phyloP scores from a whole-genome alignment of 2,329 filamentous ascomycete species.

The Xylaria sp. region DNA sequence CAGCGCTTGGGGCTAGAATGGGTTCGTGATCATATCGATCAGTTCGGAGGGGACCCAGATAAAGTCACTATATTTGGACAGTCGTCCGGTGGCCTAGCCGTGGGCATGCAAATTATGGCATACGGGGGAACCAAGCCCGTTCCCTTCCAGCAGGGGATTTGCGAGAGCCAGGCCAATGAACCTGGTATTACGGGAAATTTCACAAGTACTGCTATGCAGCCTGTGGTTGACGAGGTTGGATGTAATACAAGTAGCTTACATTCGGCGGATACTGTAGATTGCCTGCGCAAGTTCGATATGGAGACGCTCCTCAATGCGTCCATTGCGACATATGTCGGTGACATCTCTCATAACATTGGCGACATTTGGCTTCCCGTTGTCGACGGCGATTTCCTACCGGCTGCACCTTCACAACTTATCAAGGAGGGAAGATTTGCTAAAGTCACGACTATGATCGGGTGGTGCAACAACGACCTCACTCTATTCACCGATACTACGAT shows the following conservation, averaged over 20 bases:
- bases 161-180: constrained; percentile 62
- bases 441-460: constrained; percentile 56
- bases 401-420: constrained; percentile 56
- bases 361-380: constrained; percentile 63
- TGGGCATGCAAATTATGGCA: constrained; percentile 61
- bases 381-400: constrained; percentile 62
- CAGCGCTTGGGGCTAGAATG: constrained; percentile 58
- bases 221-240: constrained; percentile 55
- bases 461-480: constrained; percentile 58
- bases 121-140: constrained; percentile 57
- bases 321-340: constrained; percentile 54
- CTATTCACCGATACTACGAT: constrained; percentile 56
- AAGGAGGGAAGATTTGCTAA: constrained; percentile 55
- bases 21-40: constrained; percentile 59
- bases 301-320: constrained; percentile 57
- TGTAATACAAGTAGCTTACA: constrained; percentile 57
- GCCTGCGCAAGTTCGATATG: constrained; percentile 58
- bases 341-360: constrained; percentile 59
- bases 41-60: constrained; percentile 57
- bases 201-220: constrained; percentile 59
- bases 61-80: constrained; percentile 59
- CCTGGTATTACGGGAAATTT: constrained; percentile 62
- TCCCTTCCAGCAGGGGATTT: constrained; percentile 60
- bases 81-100: constrained; percentile 51
- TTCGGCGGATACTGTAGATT: constrained; percentile 57